phyloP scores from a whole-genome alignment of 2,329 filamentous ascomycete species.

The Diaporthe citri region DNA sequence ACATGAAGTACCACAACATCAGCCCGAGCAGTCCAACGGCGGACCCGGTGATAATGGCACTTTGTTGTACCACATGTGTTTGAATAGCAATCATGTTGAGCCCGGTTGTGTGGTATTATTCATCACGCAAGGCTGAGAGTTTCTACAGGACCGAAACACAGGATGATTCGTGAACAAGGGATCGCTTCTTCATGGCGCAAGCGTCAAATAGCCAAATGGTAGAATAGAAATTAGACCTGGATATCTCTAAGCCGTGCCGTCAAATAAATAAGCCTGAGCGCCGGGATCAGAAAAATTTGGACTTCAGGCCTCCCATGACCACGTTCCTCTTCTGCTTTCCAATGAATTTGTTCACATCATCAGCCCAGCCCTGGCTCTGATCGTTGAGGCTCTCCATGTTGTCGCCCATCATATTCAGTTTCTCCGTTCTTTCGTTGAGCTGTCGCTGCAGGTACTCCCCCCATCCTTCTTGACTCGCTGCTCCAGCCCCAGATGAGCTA shows the following conservation, averaged over 20 bases:
- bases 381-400: slow-evolving; percentile 86
- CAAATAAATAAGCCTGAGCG: neutral
- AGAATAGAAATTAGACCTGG: slow-evolving; percentile 6
- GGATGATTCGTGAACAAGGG: neutral
- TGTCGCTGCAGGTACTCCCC: slow-evolving; percentile 87
- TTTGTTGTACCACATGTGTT: neutral
- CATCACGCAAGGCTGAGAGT: neutral
- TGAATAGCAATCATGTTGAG: slow-evolving; percentile 2
- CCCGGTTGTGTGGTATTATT: neutral
- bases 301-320: slow-evolving; percentile 76
- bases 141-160: neutral
- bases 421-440: slow-evolving; percentile 91
- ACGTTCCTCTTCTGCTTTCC: slow-evolving; percentile 88
- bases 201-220: neutral
- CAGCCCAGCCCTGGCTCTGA: slow-evolving; percentile 85
- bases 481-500: slow-evolving; percentile 43
- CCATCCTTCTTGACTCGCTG: slow-evolving; percentile 70
- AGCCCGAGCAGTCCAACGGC: neutral
- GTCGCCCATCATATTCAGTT: slow-evolving; percentile 84
- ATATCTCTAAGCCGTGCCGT: slow-evolving; percentile 26
- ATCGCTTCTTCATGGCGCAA: neutral
- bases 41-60: neutral
- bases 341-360: slow-evolving; percentile 90
- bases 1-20: slow-evolving; percentile 1
- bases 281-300: slow-evolving; percentile 62